Conservation (phyloP, 2,329 filamentous ascomycete species). For the Talaromyces rugulosus region DNA sequence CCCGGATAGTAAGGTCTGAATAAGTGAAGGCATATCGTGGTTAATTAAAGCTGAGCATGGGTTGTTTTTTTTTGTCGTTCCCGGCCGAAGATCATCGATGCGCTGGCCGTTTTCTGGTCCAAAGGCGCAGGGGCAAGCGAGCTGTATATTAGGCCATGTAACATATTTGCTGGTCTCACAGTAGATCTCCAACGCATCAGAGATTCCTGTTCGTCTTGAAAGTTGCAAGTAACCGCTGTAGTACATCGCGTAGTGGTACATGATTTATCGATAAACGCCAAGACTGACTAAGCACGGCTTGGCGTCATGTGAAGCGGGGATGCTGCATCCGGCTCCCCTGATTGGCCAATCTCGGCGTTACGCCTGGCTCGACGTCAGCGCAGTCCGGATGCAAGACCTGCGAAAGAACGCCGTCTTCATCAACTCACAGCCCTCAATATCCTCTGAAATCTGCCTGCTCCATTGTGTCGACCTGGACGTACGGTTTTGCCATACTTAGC, state of each 20-base stretch:
- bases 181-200: background rate
- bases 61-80: background rate
- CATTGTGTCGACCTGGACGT: background rate
- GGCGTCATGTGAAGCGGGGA: constrained; percentile 8
- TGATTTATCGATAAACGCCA: background rate
- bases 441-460: background rate
- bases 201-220: background rate
- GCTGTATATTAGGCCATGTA: background rate
- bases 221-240: background rate
- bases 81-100: background rate
- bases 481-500: background rate
- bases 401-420: background rate
- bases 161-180: background rate
- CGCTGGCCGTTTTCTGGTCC: constrained; percentile 9
- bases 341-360: constrained; percentile 8
- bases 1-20: constrained; percentile 1
- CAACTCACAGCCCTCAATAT: background rate
- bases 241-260: too few species aligned
- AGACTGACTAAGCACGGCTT: background rate
- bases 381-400: constrained; percentile 1
- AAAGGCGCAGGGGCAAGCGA: background rate
- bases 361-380: constrained; percentile 3
- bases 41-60: background rate
- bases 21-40: background rate
- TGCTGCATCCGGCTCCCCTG: background rate